These are phyloP conservation scores for Cytospora mali DNA, from an alignment of 2,329 filamentous ascomycete genomes.

Conservation along the genomic window DNA sequence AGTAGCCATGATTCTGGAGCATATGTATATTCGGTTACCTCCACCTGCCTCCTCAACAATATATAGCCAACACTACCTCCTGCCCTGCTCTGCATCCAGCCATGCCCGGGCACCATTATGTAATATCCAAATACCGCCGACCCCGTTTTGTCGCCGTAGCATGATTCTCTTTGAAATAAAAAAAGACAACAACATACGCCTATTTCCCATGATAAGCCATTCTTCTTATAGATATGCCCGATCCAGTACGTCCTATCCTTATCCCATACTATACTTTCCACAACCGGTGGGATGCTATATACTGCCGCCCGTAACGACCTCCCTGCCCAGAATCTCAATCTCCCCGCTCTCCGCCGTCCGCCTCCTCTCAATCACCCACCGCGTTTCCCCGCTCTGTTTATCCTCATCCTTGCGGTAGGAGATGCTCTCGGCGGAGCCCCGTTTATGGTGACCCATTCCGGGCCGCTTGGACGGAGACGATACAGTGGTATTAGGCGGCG, in stretches of 20 bases:
- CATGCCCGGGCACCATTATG: neutral
- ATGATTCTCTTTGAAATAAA: slow-evolving; percentile 17
- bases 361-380: slow-evolving; percentile 72
- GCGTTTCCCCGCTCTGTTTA: slow-evolving; percentile 50
- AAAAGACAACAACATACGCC: slow-evolving; percentile 4
- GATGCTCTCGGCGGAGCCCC: slow-evolving; percentile 67
- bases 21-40: neutral
- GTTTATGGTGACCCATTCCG: slow-evolving; percentile 51
- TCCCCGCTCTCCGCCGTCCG: slow-evolving; percentile 67
- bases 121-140: neutral
- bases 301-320: slow-evolving; percentile 61
- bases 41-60: neutral
- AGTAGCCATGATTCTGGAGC: neutral
- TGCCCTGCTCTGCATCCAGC: neutral
- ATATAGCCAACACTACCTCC: neutral
- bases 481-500: slow-evolving; percentile 22
- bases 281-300: slow-evolving; percentile 40
- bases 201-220: slow-evolving; percentile 1
- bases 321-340: slow-evolving; percentile 65
- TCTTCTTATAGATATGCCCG: neutral
- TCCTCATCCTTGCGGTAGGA: slow-evolving; percentile 68
- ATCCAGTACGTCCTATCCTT: too few relatives aligned
- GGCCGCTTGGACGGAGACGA: slow-evolving; percentile 33
- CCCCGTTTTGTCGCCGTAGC: slow-evolving; percentile 20
- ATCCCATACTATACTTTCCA: neutral